Percentiles rank a stretch among this genome's conserved stretches.
Evolutionary conservation across 192 early-diverging fungal genomes (phyloP).

Genomic region (Jimgerdemannia flammicorona): DNA sequence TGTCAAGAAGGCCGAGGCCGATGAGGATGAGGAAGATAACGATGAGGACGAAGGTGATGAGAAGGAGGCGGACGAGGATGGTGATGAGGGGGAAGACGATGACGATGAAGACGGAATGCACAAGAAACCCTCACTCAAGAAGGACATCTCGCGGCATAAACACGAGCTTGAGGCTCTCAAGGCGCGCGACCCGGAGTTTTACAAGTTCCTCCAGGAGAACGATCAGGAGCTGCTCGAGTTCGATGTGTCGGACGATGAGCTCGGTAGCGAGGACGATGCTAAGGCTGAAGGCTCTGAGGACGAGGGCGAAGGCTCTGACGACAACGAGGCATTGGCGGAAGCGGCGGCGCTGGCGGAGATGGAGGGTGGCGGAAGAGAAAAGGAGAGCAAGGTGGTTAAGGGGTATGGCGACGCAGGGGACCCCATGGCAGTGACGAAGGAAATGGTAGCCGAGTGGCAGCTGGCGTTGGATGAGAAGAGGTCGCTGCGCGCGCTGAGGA

Average conservation of each 20-base stretch:
- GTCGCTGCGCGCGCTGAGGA: constrained; percentile 66
- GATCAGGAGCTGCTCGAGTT: constrained; percentile 82
- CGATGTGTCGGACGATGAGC: constrained; percentile 47
- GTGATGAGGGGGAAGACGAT: constrained; percentile 48
- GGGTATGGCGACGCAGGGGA: neutral
- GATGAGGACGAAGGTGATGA: constrained; percentile 61
- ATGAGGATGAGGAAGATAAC: constrained; percentile 48
- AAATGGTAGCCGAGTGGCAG: constrained; percentile 77
- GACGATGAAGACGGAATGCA: constrained; percentile 54
- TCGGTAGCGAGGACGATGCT: constrained; percentile 14
- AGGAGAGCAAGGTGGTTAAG: constrained; percentile 33
- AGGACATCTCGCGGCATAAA: constrained; percentile 60
- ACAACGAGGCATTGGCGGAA: constrained; percentile 1
- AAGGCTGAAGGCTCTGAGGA: constrained; percentile 18
- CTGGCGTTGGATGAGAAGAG: constrained; percentile 49
- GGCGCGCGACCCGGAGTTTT: constrained; percentile 88
- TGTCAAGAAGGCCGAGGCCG: constrained; percentile 6
- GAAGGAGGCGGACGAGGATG: constrained; percentile 43
- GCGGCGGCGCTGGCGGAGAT: neutral
- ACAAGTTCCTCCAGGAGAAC: constrained; percentile 86
- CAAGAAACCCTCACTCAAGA: constrained; percentile 40
- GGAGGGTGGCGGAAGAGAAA: neutral
- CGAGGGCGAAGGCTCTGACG: constrained; percentile 16
- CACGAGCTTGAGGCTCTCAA: constrained; percentile 80
- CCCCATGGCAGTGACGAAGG: constrained; percentile 55